A percentile compares a stretch with the other conserved stretches of the same genome.
These are phyloP conservation scores for Trypanosoma vivax DNA, from an alignment of 208 protist genomes.

Conservation along the genomic window DNA sequence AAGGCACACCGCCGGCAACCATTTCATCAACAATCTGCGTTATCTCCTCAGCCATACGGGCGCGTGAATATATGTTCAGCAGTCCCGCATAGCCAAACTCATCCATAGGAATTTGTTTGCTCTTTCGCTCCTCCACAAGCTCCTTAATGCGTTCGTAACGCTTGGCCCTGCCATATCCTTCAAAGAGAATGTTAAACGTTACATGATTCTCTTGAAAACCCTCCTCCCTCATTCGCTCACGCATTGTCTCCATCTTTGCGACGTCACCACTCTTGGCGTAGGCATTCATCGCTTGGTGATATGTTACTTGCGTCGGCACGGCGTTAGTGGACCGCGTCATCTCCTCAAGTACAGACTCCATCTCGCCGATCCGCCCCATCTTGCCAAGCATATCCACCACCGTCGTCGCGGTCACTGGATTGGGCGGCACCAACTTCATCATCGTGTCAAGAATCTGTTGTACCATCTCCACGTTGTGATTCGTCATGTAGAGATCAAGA, in stretches of 20 bases:
- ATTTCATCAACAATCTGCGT: conserved; percentile 71
- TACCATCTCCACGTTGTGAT: conserved; percentile 79
- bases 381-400: conserved; percentile 91
- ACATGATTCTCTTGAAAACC: conserved; percentile 77
- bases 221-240: conserved; percentile 43
- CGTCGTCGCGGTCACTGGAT: conserved; percentile 85
- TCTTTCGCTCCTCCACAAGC: conserved; percentile 66
- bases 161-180: conserved; percentile 84
- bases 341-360: conserved; percentile 84
- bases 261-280: conserved; percentile 89
- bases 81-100: conserved; percentile 83
- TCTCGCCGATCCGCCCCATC: conserved; percentile 82
- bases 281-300: conserved; percentile 87
- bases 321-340: conserved; percentile 83
- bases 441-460: conserved; percentile 87
- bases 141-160: conserved; percentile 80
- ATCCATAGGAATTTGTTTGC: conserved; percentile 74
- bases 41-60: conserved; percentile 61
- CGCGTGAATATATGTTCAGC: conserved; percentile 76
- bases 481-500: conserved; percentile 77
- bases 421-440: conserved; percentile 87
- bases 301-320: conserved; percentile 82
- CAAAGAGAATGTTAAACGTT: conserved; percentile 88
- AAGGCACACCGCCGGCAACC: conserved; percentile 44
- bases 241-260: conserved; percentile 74